phyloP scores from a whole-genome alignment of 2,329 filamentous ascomycete species.

The Tolypocladium inflatum region DNA sequence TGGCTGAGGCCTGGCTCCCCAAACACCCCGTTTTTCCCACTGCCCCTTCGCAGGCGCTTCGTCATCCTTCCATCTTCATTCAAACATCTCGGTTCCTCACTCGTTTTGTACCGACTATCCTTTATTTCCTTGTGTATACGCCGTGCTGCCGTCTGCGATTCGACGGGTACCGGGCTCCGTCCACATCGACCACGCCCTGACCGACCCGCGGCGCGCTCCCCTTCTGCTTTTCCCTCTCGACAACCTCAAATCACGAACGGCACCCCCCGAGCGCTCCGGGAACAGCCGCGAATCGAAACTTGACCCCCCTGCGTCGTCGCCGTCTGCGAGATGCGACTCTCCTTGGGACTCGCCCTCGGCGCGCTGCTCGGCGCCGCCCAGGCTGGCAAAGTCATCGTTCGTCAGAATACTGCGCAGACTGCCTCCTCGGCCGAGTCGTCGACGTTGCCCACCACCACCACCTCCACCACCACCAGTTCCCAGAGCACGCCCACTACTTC shows the following conservation, averaged over 20 bases:
- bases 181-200: too few species aligned
- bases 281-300: background rate
- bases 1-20: background rate
- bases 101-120: background rate
- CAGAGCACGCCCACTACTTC: background rate
- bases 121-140: background rate
- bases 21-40: background rate
- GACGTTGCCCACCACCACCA: background rate
- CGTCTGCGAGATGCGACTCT: slow-evolving; percentile 10
- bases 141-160: background rate
- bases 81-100: background rate
- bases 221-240: background rate
- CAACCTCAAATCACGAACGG: background rate
- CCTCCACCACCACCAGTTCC: background rate
- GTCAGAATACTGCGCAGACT: slow-evolving; percentile 2
- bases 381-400: slow-evolving; percentile 6
- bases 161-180: too few species aligned
- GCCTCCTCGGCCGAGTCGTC: background rate
- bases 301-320: background rate
- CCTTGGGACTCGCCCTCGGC: slow-evolving; percentile 12
- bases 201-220: background rate
- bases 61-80: background rate
- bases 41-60: background rate
- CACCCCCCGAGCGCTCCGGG: background rate
- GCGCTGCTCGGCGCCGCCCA: slow-evolving; percentile 10